These are phyloP conservation scores for Nicotiana otophora DNA, from an alignment of 257 asterid species.

Conservation along the genomic window DNA sequence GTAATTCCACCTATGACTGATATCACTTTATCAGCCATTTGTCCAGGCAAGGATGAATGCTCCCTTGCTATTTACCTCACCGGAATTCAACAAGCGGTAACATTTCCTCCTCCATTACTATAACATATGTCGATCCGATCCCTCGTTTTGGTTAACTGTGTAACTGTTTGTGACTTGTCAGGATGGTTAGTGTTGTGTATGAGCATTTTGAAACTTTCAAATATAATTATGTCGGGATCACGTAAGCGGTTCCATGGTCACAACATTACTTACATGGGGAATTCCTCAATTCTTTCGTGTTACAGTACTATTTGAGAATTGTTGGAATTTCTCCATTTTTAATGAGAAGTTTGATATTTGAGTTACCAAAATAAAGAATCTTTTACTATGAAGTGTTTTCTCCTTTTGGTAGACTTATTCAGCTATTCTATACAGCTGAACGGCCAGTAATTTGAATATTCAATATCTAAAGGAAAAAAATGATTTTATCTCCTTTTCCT, in stretches of 20 bases:
- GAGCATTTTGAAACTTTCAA: not conserved
- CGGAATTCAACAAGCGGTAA: constrained; percentile 84
- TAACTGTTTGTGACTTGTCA: not conserved
- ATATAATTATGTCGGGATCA: no score
- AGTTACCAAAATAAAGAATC: not conserved
- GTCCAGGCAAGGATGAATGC: constrained; percentile 76
- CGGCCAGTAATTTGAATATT: no score
- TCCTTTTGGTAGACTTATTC: not conserved
- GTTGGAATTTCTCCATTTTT: no score
- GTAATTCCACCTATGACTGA: constrained; percentile 88
- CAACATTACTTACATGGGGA: not conserved
- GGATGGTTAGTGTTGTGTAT: not conserved
- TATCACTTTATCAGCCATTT: constrained; percentile 73
- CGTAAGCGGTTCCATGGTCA: no score
- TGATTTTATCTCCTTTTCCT: not conserved
- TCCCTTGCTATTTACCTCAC: constrained; percentile 82
- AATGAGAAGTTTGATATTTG: not conserved
- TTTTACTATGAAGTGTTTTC: not conserved
- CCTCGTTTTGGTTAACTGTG: not conserved
- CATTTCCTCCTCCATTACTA: not conserved
- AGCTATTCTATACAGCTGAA: not conserved
- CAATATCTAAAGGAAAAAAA: not conserved
- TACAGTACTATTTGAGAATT: no score
- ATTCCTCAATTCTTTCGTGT: no score
- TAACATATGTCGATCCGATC: no score